Conservation (phyloP, 169 alveolate genomes). For the Perkinsus olseni region DNA sequence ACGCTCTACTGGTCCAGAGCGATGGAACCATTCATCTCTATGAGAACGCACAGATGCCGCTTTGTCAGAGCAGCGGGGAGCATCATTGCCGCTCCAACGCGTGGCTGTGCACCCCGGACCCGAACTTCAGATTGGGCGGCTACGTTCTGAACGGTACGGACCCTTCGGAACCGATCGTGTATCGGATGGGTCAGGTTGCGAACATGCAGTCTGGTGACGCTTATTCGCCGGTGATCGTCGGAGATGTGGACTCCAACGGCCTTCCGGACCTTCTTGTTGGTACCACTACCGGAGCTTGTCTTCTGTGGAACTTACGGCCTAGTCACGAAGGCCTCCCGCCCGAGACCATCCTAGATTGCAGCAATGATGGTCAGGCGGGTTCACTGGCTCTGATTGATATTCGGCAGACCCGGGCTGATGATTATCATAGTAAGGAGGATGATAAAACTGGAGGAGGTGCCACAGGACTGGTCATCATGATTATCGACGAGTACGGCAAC, state of each 20-base stretch:
- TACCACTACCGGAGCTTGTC: neutral
- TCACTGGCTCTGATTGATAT: neutral
- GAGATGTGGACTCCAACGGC: neutral
- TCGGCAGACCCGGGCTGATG: neutral
- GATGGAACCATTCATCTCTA: neutral
- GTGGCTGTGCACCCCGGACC: neutral
- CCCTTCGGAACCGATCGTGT: neutral
- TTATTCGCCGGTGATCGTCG: neutral
- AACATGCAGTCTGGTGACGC: neutral
- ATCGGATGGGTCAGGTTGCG: neutral
- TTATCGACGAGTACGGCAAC: neutral
- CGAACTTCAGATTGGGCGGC: neutral
- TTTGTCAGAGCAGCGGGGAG: neutral
- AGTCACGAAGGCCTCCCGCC: neutral
- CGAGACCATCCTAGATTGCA: neutral
- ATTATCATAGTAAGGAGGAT: neutral
- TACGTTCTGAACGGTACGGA: neutral
- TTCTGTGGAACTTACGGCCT: neutral
- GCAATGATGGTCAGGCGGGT: neutral
- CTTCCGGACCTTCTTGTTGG: neutral
- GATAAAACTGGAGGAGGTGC: neutral
- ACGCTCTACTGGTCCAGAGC: neutral
- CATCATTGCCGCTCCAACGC: neutral
- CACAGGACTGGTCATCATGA: neutral
- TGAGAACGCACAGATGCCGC: neutral